These are phyloP conservation scores for Candida nanaspora DNA, from an alignment of 805 yeast genomes.

Conservation along the genomic window DNA sequence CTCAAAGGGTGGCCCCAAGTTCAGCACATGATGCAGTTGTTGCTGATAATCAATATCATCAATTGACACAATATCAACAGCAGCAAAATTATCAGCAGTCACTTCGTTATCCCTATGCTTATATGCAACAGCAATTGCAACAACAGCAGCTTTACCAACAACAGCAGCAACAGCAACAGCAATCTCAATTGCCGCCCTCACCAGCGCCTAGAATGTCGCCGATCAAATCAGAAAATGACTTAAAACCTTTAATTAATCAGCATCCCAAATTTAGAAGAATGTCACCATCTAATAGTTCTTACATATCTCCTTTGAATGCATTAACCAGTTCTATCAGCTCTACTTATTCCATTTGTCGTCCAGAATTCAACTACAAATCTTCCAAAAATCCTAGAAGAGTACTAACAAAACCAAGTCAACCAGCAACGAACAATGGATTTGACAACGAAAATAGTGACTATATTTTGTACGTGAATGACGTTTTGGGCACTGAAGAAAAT, in stretches of 20 bases:
- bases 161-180: conserved; percentile 4
- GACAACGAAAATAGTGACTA: conserved; percentile 90
- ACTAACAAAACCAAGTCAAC: conserved; percentile 86
- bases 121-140: not conserved
- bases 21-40: too few species aligned
- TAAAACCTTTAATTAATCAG: conserved; percentile 53
- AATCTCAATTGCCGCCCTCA: not conserved
- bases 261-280: conserved; percentile 68
- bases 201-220: conserved; percentile 41
- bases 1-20: not conserved
- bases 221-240: conserved; percentile 38
- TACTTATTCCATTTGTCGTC: conserved; percentile 79
- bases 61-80: not conserved
- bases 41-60: not conserved
- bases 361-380: conserved; percentile 74
- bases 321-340: conserved; percentile 70
- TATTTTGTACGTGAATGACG: conserved; percentile 89
- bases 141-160: conserved; percentile 10
- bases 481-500: conserved; percentile 79
- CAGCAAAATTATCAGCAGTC: not conserved
- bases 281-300: conserved; percentile 46
- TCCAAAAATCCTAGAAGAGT: conserved; percentile 88
- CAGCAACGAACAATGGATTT: conserved; percentile 68
- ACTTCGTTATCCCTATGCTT: not conserved
- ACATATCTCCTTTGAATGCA: conserved; percentile 75